Percentiles rank a stretch among this genome's conserved stretches.
These are phyloP conservation scores for Intubia oerlemansii DNA, from an alignment of 2,329 filamentous ascomycete genomes.

Conservation along the genomic window DNA sequence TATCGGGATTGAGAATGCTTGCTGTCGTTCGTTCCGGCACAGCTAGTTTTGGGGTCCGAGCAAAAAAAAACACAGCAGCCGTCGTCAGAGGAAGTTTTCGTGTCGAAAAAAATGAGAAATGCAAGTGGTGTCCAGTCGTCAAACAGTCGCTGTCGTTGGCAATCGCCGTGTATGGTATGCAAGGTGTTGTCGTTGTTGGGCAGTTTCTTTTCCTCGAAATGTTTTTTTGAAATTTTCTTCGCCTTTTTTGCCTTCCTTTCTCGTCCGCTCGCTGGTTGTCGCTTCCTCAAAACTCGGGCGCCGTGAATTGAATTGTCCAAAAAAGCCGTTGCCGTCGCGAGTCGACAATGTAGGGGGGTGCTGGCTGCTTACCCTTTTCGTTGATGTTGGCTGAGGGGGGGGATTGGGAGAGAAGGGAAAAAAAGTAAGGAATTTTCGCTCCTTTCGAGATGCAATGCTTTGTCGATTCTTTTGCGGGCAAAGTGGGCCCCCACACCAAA, in stretches of 20 bases:
- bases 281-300: neutral
- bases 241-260: too few species aligned
- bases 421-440: too few species aligned
- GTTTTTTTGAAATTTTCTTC: too few species aligned
- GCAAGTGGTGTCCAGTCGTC: too few species aligned
- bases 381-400: conserved; percentile 6
- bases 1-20: too few species aligned
- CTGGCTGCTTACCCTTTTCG: conserved; percentile 9
- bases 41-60: too few species aligned
- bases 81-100: neutral
- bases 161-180: too few species aligned
- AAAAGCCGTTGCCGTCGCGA: too few species aligned
- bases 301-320: neutral
- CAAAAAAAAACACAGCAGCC: neutral
- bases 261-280: too few species aligned
- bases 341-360: too few species aligned
- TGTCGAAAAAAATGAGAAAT: neutral
- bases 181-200: neutral
- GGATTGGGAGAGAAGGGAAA: conserved; percentile 4
- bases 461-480: conserved; percentile 4
- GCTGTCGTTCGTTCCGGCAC: too few species aligned
- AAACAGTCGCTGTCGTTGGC: too few species aligned
- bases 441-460: conserved; percentile 7
- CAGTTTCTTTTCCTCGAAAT: neutral
- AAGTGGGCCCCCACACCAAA: conserved; percentile 3